Conservation (phyloP, 495 filamentous ascomycete species). For the Penicillium alfredii region DNA sequence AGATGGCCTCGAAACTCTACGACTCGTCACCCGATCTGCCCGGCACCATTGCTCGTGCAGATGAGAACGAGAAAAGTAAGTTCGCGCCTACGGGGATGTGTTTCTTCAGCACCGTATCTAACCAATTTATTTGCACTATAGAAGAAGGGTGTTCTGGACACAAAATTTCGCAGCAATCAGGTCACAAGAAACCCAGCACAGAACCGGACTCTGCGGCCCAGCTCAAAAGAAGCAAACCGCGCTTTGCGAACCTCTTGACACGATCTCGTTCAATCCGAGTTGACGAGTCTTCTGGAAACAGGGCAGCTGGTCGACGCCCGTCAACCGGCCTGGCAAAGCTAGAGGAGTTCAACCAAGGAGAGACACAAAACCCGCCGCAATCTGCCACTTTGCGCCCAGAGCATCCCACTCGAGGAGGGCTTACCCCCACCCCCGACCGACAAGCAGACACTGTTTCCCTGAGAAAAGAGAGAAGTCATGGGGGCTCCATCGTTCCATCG, state of each 20-base stretch:
- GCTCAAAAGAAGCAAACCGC: conserved; percentile 45
- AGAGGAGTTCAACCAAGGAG: conserved; percentile 31
- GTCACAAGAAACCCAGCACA: conserved; percentile 23
- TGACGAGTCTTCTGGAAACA: conserved; percentile 38
- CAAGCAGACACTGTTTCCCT: conserved; percentile 30
- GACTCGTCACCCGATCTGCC: conserved; percentile 42
- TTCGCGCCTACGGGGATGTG: too few relatives aligned
- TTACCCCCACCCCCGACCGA: conserved; percentile 49
- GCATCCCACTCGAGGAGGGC: conserved; percentile 40
- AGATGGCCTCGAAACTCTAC: conserved; percentile 29
- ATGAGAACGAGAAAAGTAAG: conserved; percentile 32
- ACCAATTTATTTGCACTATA: conserved; percentile 9
- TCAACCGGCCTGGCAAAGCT: conserved; percentile 40
- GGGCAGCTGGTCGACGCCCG: conserved; percentile 35
- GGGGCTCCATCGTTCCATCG: conserved; percentile 47
- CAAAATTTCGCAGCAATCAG: conserved; percentile 20
- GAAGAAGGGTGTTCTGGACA: conserved; percentile 14
- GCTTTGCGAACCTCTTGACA: conserved; percentile 53
- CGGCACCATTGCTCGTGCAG: conserved; percentile 23
- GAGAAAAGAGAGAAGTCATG: conserved; percentile 44
- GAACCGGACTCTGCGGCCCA: conserved; percentile 25
- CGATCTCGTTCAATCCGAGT: conserved; percentile 63
- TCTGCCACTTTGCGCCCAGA: conserved; percentile 59
- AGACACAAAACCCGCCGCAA: conserved; percentile 32
- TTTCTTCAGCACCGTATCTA: too few relatives aligned